phyloP scores from a whole-genome alignment of 176 grass and related monocot species.

The Carex myosuroides region DNA sequence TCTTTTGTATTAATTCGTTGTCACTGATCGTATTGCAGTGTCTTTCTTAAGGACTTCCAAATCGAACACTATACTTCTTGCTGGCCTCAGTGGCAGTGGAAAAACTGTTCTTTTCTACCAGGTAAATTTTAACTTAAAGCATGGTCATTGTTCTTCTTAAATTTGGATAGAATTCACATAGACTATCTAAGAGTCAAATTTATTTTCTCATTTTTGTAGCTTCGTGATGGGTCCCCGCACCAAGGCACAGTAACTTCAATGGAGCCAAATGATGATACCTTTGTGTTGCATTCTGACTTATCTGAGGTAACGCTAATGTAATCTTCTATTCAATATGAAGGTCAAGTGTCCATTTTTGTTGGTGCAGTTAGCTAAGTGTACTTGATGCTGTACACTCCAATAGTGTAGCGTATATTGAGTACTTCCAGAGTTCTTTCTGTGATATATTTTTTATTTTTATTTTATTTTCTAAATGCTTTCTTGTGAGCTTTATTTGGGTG shows the following conservation, averaged over 20 bases:
- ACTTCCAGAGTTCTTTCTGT: constrained; percentile 6
- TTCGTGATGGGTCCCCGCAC: constrained; percentile 87
- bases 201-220: constrained; percentile 35
- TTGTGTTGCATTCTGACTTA: constrained; percentile 71
- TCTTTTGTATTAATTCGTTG: neutral
- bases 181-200: constrained; percentile 5
- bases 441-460: neutral
- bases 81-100: constrained; percentile 80
- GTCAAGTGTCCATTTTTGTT: neutral
- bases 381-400: neutral
- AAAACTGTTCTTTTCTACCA: constrained; percentile 95
- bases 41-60: constrained; percentile 59
- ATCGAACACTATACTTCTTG: constrained; percentile 66
- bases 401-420: neutral
- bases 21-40: constrained; percentile 21
- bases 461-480: neutral
- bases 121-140: constrained; percentile 31
- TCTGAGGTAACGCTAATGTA: constrained; percentile 40
- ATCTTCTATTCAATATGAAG: neutral
- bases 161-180: neutral
- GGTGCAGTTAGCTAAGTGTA: neutral
- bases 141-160: neutral
- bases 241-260: constrained; percentile 93
- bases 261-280: constrained; percentile 80
- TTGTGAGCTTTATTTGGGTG: neutral